Base-by-base conservation (phyloP, 345 rosid species). In the Pistacia integerrima region DNA sequence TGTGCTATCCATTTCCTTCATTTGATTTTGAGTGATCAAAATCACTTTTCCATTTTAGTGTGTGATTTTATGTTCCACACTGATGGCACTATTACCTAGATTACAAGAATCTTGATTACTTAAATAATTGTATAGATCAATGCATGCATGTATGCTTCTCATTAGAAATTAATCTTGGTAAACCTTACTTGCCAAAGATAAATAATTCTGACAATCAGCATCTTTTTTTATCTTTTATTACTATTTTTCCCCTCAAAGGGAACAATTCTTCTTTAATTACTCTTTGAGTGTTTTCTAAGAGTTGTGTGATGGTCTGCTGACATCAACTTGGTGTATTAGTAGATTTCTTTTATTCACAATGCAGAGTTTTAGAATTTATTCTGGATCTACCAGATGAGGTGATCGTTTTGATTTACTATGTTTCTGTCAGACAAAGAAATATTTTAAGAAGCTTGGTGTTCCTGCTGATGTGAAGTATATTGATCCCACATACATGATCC, bases 401-500 rank as follows among this genome's bases (percentile, higher is more conserved):
- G 46, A 44, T 48, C 38, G 51, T 17, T 72, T 30, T 36, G 76
- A 71, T 71, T 76, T 33, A 35, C 51, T 48, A 61, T 55, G 54
- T 76, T 72, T 73, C 59, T 74, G 28, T 68, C 85, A 93, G 99
- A 91, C 84, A 7, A 96, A 93, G 79, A 91, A 88, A 65, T 90
- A 82, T 76, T 93, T 93, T 7, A 92, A 81, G 89, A 97, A 88
- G 75, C 80, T 78, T 71, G 90, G 90, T 44, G 69, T 89, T 48
- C 90, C 97, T 44, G 86, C 88, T 38, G 97, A 96, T 80, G 97
- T 92, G 46, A 96, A 94, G 85, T 93, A 92, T 80, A 96, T 92
- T 66, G 99, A 94, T 86, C 99, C 99, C 66, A 96, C 97, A 65
- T 94, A 96, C 83, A 94, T 94, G 99, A 91, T 96, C 79, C 95